Base-by-base conservation (phyloP, 257 asterid species). In the Nicotiana otophora region DNA sequence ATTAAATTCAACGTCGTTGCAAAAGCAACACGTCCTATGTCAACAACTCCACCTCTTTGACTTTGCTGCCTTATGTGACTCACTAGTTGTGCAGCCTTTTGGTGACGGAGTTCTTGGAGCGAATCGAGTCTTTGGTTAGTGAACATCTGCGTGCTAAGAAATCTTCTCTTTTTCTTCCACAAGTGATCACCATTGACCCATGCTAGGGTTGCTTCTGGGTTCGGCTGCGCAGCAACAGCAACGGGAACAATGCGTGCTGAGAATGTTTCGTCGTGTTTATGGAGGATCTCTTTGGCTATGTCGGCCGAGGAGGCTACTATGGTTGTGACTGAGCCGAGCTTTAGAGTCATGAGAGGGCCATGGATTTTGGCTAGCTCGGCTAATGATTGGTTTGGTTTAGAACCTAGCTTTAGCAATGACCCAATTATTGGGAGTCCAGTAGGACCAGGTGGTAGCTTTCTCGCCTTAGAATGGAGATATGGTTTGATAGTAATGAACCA, bases 261-360 rank as follows among this genome's bases (percentile, higher is more conserved):
- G 68, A 78, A 78, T 15, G 26, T 63, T 31, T 78, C 33, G 11
- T 78, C 82, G 48, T 78, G 54, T 63, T 78, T 78, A 60, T 78
- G 82, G 30, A 78, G 72, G 31, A 78, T 78, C 36, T 78, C 58
- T 61, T 36, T 78, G n/a, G 72, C 82, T 39, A 23, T 78, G 4
- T 61, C 82, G 2, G 82, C 15, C 5, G 82, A 78, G 46, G 82
- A 36, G 64, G 69, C 70, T 0, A 78, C 33, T 34, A 78, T 31
- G 48, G 82, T 78, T 7, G 72, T 78, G 70, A 78, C 68, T 7
- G 36, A 78, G 19, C 82, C 82, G 20, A 78, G 82, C 61, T 61
- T 46, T 31, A 78, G 12, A 60, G 82, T 78, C 70, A 78, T 78
- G 72, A 78, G 82, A 4, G 82, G 72, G 48, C 82, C 82, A 36